These are phyloP conservation scores for Quercus tomentella DNA, from an alignment of 331 rosid genomes.

Conservation along the genomic window DNA sequence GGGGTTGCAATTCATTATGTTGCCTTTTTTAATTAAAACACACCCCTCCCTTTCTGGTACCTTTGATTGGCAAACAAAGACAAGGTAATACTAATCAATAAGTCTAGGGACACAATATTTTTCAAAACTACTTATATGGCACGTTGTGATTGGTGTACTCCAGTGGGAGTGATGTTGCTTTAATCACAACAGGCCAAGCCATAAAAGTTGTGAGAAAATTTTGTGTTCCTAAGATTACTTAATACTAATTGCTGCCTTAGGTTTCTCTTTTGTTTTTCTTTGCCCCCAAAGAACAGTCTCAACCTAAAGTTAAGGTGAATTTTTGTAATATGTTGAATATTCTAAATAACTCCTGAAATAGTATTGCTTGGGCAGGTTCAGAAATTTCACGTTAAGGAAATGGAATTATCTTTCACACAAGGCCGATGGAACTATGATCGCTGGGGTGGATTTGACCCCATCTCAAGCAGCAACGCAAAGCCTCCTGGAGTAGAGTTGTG, in stretches of 20 bases:
- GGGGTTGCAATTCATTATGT: neutral
- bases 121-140: too few species aligned
- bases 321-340: conserved; percentile 12
- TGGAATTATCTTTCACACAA: conserved; percentile 94
- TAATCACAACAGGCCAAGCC: too few species aligned
- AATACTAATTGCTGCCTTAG: too few species aligned
- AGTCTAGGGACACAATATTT: too few species aligned
- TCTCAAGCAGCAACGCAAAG: conserved; percentile 78
- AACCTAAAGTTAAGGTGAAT: neutral
- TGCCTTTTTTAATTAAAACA: neutral
- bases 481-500: conserved; percentile 97
- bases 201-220: too few species aligned
- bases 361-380: conserved; percentile 65
- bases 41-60: neutral
- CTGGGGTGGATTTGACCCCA: conserved; percentile 91
- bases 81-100: neutral
- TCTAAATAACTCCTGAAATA: conserved; percentile 34
- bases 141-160: too few species aligned
- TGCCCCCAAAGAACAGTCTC: too few species aligned
- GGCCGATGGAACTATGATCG: conserved; percentile 92
- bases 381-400: conserved; percentile 65
- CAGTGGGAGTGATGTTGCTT: too few species aligned
- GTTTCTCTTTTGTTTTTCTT: too few species aligned
- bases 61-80: neutral
- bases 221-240: too few species aligned